phyloP scores from a whole-genome alignment of 75 land plant species.

The Isoetes taiwanensis region DNA sequence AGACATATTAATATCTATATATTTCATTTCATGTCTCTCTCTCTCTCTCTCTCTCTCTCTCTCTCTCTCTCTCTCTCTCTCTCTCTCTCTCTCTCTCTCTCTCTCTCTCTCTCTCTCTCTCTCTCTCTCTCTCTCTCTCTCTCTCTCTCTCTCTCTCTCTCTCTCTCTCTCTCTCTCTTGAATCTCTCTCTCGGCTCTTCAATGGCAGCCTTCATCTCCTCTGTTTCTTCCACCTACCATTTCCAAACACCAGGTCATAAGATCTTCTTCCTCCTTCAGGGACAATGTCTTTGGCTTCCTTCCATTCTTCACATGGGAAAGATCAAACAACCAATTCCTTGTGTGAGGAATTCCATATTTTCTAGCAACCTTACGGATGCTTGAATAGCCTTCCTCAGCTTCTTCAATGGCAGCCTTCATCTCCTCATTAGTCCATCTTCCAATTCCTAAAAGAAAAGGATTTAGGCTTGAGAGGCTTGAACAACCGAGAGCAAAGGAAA shows the following conservation, averaged over 20 bases:
- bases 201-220: not conserved
- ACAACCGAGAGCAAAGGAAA: no score
- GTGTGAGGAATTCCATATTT: not conserved
- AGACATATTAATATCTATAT: no score
- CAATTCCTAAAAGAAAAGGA: no score
- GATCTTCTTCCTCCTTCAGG: not conserved
- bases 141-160: not conserved
- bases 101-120: not conserved
- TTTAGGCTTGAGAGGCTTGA: no score
- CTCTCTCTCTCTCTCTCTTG: conserved; percentile 1
- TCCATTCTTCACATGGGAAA: not conserved
- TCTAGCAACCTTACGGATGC: not conserved
- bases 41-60: not conserved
- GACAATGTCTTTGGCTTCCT: not conserved
- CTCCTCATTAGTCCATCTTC: no score
- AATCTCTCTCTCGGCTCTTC: not conserved
- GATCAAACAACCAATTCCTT: not conserved
- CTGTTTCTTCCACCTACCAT: not conserved
- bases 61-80: not conserved
- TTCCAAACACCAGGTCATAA: not conserved
- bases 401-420: no score
- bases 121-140: not conserved
- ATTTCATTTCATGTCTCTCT: not conserved
- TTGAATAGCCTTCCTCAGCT: no score
- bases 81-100: not conserved